A percentile compares a stretch with the other conserved stretches of the same genome.
Evolutionary conservation across 2,329 filamentous ascomycete genomes (phyloP).

Genomic region (Trichoderma arundinaceum): DNA sequence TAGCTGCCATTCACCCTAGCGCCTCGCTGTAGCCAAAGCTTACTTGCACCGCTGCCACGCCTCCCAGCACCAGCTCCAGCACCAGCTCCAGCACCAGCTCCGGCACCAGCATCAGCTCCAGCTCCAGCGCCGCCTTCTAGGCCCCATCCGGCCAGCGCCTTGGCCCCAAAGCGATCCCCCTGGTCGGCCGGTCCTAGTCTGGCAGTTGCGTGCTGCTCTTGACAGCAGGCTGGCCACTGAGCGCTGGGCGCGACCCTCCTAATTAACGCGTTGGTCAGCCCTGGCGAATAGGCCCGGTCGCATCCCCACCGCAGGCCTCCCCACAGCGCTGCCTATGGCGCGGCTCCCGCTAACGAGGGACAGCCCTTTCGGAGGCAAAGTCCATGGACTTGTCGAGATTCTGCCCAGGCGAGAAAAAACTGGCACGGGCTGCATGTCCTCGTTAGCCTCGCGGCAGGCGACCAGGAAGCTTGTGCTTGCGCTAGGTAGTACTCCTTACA

Average conservation of each 20-base stretch:
- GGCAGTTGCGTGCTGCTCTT: constrained; percentile 20
- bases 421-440: too few relatives aligned
- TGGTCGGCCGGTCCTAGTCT: constrained; percentile 16
- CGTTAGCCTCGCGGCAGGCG: too few relatives aligned
- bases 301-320: constrained; percentile 12
- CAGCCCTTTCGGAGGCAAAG: not conserved
- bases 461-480: not conserved
- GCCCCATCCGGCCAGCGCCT: constrained; percentile 8
- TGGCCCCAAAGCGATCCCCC: constrained; percentile 18
- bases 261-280: constrained; percentile 22
- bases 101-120: too few relatives aligned
- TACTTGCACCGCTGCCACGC: not conserved
- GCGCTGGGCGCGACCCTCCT: constrained; percentile 23
- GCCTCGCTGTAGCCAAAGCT: not conserved
- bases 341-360: too few relatives aligned
- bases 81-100: not conserved
- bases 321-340: constrained; percentile 4
- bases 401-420: too few relatives aligned
- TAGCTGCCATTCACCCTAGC: constrained; percentile 9
- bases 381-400: not conserved
- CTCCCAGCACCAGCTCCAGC: constrained; percentile 6
- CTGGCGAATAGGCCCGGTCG: constrained; percentile 18
- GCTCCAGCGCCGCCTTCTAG: too few relatives aligned
- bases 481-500: not conserved
- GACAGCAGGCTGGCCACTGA: constrained; percentile 18